phyloP scores from a whole-genome alignment of 2,329 filamentous ascomycete genomes.

The Phoma sp. region DNA sequence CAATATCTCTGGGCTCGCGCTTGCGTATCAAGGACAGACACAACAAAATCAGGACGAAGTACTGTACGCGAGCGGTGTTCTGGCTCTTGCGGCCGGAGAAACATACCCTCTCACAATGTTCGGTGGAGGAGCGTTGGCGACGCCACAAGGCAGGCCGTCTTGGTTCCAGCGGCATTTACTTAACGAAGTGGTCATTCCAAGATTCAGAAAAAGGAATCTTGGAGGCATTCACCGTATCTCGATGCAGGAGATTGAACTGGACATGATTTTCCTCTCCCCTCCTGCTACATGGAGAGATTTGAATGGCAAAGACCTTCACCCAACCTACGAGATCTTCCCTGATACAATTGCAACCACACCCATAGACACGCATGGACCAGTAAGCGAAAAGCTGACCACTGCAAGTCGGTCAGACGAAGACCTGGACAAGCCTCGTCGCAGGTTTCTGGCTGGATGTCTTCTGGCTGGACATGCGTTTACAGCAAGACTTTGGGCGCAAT shows the following conservation, averaged over 20 bases:
- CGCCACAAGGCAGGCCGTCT: constrained; percentile 2
- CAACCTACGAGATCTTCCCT: constrained; percentile 3
- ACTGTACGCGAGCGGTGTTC: constrained; percentile 10
- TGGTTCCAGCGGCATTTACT: constrained; percentile 14
- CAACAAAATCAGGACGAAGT: constrained; percentile 12
- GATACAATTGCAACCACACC: constrained; percentile 1
- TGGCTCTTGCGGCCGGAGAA: constrained; percentile 23
- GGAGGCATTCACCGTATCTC: constrained; percentile 16
- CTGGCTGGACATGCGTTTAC: constrained; percentile 15
- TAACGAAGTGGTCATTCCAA: constrained; percentile 10
- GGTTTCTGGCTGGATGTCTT: constrained; percentile 23
- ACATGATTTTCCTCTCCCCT: constrained; percentile 15
- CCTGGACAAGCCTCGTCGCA: constrained; percentile 12
- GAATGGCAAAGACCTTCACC: not conserved
- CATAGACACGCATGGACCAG: not conserved
- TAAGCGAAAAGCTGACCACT: not conserved
- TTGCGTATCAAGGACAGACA: constrained; percentile 18
- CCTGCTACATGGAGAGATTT: not conserved
- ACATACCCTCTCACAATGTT: constrained; percentile 20
- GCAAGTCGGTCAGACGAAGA: not conserved
- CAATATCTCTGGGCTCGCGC: constrained; percentile 19
- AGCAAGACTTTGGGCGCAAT: constrained; percentile 20
- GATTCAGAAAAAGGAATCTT: constrained; percentile 5
- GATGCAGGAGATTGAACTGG: constrained; percentile 15
- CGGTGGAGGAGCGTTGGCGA: not conserved